Conservation (phyloP, 345 rosid genomes). For the Physaria fendleri region DNA sequence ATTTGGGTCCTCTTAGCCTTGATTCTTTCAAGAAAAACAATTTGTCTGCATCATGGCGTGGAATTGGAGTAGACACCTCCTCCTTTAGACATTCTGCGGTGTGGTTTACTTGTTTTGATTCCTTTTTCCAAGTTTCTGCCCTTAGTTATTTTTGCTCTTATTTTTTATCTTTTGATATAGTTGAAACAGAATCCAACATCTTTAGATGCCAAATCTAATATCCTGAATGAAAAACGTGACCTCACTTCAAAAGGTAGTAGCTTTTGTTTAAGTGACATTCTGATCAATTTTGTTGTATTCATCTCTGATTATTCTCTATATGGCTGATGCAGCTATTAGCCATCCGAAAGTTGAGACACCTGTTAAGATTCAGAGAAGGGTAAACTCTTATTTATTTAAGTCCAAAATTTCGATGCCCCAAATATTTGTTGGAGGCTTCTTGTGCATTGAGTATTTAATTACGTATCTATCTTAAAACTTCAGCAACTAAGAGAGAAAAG, state of each 20-base stretch:
- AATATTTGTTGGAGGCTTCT: not conserved
- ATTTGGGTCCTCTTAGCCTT: constrained; percentile 78
- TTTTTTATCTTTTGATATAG: constrained; percentile 23
- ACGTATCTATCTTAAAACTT: constrained; percentile 1
- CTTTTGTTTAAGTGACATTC: constrained; percentile 7
- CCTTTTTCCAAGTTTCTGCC: not conserved
- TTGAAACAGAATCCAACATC: constrained; percentile 37
- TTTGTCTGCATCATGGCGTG: constrained; percentile 74
- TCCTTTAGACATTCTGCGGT: too few species aligned
- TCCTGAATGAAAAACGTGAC: constrained; percentile 34
- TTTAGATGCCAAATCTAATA: constrained; percentile 32
- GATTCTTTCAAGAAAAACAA: constrained; percentile 73
- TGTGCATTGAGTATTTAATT: not conserved
- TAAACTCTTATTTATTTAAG: too few species aligned
- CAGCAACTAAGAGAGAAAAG: constrained; percentile 91
- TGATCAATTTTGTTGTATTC: not conserved
- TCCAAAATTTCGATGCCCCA: too few species aligned
- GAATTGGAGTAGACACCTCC: constrained; percentile 35
- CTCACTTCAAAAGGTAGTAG: constrained; percentile 34
- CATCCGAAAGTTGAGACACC: constrained; percentile 52
- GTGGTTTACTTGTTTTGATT: not conserved
- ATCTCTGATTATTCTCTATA: constrained; percentile 19
- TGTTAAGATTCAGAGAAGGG: constrained; percentile 73
- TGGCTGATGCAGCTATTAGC: constrained; percentile 37
- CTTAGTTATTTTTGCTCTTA: constrained; percentile 7